Evolutionary conservation across 1,284 basidiomycete genomes (phyloP).

Genomic region (Ustilago shanxiensis): DNA sequence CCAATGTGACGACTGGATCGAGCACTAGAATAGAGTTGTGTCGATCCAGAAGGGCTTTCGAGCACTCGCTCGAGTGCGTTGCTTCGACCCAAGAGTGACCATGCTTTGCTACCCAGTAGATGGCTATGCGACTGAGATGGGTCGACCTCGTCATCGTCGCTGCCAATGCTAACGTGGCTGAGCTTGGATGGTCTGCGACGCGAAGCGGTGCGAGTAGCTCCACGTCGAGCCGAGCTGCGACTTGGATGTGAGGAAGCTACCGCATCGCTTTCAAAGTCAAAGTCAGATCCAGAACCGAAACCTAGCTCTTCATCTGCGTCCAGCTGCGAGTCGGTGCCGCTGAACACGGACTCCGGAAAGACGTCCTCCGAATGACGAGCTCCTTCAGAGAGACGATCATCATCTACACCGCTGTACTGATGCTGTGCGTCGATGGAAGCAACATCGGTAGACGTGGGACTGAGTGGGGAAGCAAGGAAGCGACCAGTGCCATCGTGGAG

Average conservation of each 20-base stretch:
- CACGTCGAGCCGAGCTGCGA: constrained; percentile 25
- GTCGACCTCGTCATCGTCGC: constrained; percentile 30
- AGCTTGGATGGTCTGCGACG: constrained; percentile 33
- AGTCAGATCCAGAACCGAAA: constrained; percentile 52
- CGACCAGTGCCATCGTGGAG: constrained; percentile 51
- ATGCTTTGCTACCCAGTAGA: constrained; percentile 39
- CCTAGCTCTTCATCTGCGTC: constrained; percentile 53
- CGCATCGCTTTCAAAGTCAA: constrained; percentile 51
- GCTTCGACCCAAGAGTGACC: constrained; percentile 37
- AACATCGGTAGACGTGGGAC: constrained; percentile 33
- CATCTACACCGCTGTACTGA: constrained; percentile 18
- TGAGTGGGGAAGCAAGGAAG: constrained; percentile 36
- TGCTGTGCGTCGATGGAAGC: constrained; percentile 25
- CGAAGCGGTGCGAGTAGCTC: constrained; percentile 11
- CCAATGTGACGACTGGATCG: constrained; percentile 30
- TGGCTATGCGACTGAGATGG: constrained; percentile 19
- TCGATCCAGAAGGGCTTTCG: constrained; percentile 33
- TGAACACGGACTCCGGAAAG: constrained; percentile 40
- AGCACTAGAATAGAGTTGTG: constrained; percentile 43
- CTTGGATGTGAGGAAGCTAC: constrained; percentile 41
- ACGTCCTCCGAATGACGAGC: constrained; percentile 28
- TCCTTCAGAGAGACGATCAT: constrained; percentile 21
- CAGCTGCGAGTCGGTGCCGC: constrained; percentile 41
- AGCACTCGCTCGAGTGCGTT: constrained; percentile 26
- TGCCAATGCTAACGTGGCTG: constrained; percentile 28